Base-by-base conservation (phyloP, 2,329 filamentous ascomycete species). In the Neopestalotiopsis sp. region DNA sequence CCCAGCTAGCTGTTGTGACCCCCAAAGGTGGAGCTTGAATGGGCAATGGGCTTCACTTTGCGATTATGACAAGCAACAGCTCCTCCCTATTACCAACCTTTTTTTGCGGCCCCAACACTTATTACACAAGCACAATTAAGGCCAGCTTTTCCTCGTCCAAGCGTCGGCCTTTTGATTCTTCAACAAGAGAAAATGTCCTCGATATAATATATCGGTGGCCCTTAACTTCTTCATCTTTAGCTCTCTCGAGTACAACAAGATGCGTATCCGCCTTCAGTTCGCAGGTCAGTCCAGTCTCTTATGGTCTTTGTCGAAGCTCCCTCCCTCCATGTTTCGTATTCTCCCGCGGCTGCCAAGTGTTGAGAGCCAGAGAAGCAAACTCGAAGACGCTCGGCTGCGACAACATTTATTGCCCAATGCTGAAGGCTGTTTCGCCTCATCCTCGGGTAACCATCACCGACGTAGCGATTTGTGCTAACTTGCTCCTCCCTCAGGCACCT, bases 231-330 rank as follows among this genome's bases (percentile, higher is more conserved):
- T 28, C 34, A 14, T 24, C 38, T 28, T 49, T 34, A 28, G n/a
- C 14, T 49, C 38, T 20, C 9, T 42, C 6, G 28, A 52, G 24
- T 12, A 40, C 14, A 40, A 38, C 69, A 74, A 74, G 68, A 96
- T 97, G 92, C 92, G 93, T 81, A 94, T 98, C 84, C 90, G 95
- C 78, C 89, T 94, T 76, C 92, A 93, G 67, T 97, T 97, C 79
- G 94, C 94, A 83, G 93, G 95, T 96, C 84, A 77, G 89, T 84
- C 71, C 84, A 77, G 89, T 84, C 71, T 17, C 9, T 52, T 9
- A 9, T 17, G 17, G 45, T 52, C 45, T 52, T 45, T 38, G 69
- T 24, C 34, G 58, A 62, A 66, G 32, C 49, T 30, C 57, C 61
- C 65, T 42, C 57, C 45, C 62, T 62, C 34, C 56, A 65, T 57